A percentile compares a stretch with the other conserved stretches of the same genome.
Conservation (phyloP, 2,329 filamentous ascomycete genomes). For the Aureobasidium sp. region DNA sequence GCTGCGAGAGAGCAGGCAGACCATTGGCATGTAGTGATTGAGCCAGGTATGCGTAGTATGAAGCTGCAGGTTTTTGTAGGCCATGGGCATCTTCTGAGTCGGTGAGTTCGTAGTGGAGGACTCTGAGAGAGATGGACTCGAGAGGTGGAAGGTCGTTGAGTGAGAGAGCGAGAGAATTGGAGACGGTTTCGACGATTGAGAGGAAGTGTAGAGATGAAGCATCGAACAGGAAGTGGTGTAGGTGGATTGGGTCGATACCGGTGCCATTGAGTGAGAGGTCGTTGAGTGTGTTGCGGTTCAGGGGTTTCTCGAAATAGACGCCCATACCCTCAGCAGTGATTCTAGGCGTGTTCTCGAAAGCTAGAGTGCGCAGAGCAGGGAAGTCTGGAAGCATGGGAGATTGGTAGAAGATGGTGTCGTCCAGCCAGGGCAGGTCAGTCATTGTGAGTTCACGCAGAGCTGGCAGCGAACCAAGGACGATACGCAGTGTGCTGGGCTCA, state of each 20-base stretch:
- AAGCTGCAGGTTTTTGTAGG: slow-evolving; percentile 42
- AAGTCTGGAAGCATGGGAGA: slow-evolving; percentile 59
- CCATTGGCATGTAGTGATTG: slow-evolving; percentile 69
- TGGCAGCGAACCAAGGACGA: slow-evolving; percentile 59
- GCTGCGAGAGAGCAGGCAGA: slow-evolving; percentile 62
- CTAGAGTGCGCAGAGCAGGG: slow-evolving; percentile 64
- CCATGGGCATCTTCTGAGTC: slow-evolving; percentile 52
- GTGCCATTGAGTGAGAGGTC: slow-evolving; percentile 65
- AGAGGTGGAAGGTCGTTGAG: slow-evolving; percentile 49
- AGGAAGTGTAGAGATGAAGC: slow-evolving; percentile 52
- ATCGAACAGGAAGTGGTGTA: slow-evolving; percentile 53
- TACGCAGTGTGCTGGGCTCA: slow-evolving; percentile 62
- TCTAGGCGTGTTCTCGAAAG: slow-evolving; percentile 61
- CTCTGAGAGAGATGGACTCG: slow-evolving; percentile 58
- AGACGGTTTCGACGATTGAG: slow-evolving; percentile 48
- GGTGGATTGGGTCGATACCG: slow-evolving; percentile 53
- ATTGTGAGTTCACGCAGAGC: slow-evolving; percentile 67
- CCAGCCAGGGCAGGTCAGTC: slow-evolving; percentile 58
- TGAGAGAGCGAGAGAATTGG: slow-evolving; percentile 45
- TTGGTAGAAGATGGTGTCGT: slow-evolving; percentile 66
- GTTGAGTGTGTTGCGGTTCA: slow-evolving; percentile 52
- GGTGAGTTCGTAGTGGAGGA: slow-evolving; percentile 76
- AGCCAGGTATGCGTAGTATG: slow-evolving; percentile 79
- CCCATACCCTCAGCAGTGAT: slow-evolving; percentile 65
- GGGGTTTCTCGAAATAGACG: slow-evolving; percentile 55